Evolutionary conservation across 129 eudicot genomes (phyloP).

Genomic region (Chrysanthemum lavandulifolium): DNA sequence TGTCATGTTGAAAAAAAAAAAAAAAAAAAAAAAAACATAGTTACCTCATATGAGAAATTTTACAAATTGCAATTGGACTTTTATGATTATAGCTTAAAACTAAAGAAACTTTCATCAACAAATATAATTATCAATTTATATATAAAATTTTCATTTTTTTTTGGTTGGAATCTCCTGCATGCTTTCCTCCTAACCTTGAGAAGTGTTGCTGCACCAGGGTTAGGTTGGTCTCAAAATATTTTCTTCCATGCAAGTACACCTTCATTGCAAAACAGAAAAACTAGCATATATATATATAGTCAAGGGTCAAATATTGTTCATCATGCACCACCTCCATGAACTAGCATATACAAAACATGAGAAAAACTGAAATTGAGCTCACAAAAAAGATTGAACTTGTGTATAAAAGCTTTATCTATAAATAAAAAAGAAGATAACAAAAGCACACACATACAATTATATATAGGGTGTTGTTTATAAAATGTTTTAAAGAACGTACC

Average conservation of each 20-base stretch:
- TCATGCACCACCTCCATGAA: constrained; percentile 1
- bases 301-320: constrained; percentile 18
- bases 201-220: too few species aligned
- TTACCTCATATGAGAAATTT: too few species aligned
- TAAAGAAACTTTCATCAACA: too few species aligned
- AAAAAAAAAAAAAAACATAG: too few species aligned
- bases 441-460: background rate
- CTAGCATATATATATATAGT: background rate
- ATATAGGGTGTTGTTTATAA: constrained; percentile 17
- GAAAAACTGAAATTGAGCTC: background rate
- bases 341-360: background rate
- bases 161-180: background rate
- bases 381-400: background rate
- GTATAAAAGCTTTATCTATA: background rate
- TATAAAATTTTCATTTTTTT: background rate
- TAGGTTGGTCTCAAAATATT: too few species aligned
- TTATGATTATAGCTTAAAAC: too few species aligned
- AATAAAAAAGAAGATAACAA: background rate
- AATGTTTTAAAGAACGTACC: background rate
- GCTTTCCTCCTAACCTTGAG: background rate
- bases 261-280: background rate
- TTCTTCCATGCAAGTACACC: background rate
- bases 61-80: too few species aligned
- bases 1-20: too few species aligned
- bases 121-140: too few species aligned